Evolutionary conservation across 2,329 filamentous ascomycete genomes (phyloP), one percentile per base, ranked within the genome.

Genomic region (Pseudonectria buxi): DNA sequence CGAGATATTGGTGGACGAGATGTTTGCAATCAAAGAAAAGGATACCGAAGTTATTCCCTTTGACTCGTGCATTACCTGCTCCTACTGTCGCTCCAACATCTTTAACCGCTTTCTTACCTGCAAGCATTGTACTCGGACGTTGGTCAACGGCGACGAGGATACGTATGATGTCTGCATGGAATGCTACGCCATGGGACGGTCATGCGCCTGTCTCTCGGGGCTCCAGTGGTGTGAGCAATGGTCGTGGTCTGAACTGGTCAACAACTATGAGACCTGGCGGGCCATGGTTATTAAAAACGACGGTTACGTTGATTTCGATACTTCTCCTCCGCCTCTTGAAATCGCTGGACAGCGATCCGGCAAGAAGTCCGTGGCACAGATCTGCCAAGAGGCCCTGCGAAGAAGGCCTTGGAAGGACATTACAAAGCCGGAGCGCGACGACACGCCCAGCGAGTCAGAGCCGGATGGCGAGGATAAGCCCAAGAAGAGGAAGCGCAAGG

Each of bases 141-240:
- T 86, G 14, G 67, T 74, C 10, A 74, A 74, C 40, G 84, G 79
- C 24, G 77, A 73, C 12, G 82, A 87, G 36, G 86, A 96, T 54
- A 86, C 86, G 0, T 98, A 96, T 56, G 92, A 98, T 57, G 74
- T 98, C 14, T 98, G 92, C 55, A 89, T 98, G 85, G 92, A 98
- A 49, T 98, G 92, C 56, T 98, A 94, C 55, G 84, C 81, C n/a
- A 94, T 96, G 84, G 92, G 92, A 14, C 78, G 92, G 33, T 95
- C 89, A 30, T 98, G 92, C 56, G 78, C 76, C 3, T 98, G 92
- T 54, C 74, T 94, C 33, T 94, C 89, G 4, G 80, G 79, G 14
- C 73, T 95, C 10, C 78, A 76, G 41, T 98, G 90, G 89, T 87
- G 86, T 33, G 89, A 98, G 56, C 92, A 96, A 56, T 95, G 89